These are phyloP conservation scores for Lumnitzera racemosa DNA, from an alignment of 345 rosid genomes.

Conservation along the genomic window DNA sequence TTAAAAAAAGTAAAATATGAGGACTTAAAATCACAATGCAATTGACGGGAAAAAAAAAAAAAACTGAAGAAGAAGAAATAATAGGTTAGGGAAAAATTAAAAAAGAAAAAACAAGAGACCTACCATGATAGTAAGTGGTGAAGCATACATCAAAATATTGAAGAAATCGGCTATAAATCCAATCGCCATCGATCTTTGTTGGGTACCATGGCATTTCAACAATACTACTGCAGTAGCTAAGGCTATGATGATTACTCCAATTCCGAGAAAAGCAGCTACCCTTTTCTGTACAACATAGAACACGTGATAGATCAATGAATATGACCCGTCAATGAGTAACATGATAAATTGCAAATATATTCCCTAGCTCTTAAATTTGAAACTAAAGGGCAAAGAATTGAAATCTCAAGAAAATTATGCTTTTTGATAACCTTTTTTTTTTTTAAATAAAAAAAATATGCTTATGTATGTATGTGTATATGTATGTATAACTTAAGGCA, in stretches of 20 bases:
- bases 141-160: conserved; percentile 37
- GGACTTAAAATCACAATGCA: neutral
- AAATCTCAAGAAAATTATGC: too few species aligned
- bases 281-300: conserved; percentile 5
- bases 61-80: neutral
- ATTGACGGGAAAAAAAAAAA: too few species aligned
- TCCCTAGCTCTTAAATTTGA: too few species aligned
- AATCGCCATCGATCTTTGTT: conserved; percentile 23
- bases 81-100: too few species aligned
- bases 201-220: neutral
- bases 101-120: neutral
- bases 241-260: conserved; percentile 9
- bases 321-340: too few species aligned
- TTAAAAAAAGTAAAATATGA: neutral
- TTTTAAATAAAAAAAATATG: too few species aligned
- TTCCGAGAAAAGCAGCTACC: conserved; percentile 2
- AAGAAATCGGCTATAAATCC: conserved; percentile 44
- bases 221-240: neutral
- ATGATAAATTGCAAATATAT: too few species aligned
- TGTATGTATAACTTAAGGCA: too few species aligned
- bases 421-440: too few species aligned
- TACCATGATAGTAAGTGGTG: conserved; percentile 30
- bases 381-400: too few species aligned
- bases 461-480: too few species aligned
- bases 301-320: too few species aligned